phyloP scores from a whole-genome alignment of 257 asterid species.

The Plantago elongata region DNA sequence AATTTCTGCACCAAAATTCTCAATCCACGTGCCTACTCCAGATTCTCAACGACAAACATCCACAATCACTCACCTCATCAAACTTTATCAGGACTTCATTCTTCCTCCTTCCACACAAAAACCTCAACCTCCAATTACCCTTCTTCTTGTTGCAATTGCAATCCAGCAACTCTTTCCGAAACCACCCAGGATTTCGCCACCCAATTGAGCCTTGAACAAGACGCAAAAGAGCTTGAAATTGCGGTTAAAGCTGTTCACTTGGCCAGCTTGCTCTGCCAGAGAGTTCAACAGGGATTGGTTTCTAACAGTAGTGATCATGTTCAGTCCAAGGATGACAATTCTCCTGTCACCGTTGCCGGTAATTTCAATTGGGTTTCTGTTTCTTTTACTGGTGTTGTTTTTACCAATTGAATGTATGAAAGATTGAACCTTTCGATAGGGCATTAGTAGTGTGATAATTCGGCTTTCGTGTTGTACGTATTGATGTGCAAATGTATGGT shows the following conservation, averaged over 20 bases:
- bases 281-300: slow-evolving; percentile 48
- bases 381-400: background rate
- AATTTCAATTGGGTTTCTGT: slow-evolving; percentile 13
- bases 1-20: slow-evolving; percentile 29
- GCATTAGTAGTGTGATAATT: background rate
- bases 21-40: slow-evolving; percentile 17
- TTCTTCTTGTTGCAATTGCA: slow-evolving; percentile 14
- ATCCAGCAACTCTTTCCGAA: slow-evolving; percentile 20
- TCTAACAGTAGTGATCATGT: slow-evolving; percentile 29
- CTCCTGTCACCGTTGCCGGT: slow-evolving; percentile 87
- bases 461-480: background rate
- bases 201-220: slow-evolving; percentile 24
- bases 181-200: slow-evolving; percentile 28
- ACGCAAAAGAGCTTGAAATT: slow-evolving; percentile 46
- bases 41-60: background rate
- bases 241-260: slow-evolving; percentile 84
- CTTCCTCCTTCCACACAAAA: slow-evolving; percentile 12
- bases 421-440: background rate
- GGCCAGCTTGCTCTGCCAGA: slow-evolving; percentile 67
- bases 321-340: slow-evolving; percentile 63
- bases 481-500: too few species aligned
- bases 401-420: slow-evolving; percentile 5
- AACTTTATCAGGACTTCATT: slow-evolving; percentile 7
- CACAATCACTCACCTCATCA: slow-evolving; percentile 11
- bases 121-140: slow-evolving; percentile 9